A percentile compares a stretch with the other conserved stretches of the same genome.
These are phyloP conservation scores for Taphrina flavorubra DNA, from an alignment of 1,139 yeast species.

Conservation along the genomic window DNA sequence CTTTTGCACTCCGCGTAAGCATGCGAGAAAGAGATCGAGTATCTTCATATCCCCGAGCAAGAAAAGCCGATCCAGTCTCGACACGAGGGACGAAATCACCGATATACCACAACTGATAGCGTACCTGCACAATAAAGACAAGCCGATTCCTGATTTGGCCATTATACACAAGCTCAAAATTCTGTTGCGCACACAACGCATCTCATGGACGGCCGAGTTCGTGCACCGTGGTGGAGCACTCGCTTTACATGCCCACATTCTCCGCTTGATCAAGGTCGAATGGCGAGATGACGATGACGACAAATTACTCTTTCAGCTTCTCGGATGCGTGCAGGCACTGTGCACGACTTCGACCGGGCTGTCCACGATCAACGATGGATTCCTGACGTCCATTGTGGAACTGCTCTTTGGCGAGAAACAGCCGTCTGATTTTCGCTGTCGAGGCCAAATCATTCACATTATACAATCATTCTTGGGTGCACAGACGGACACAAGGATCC, in stretches of 20 bases:
- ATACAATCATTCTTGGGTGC: conserved; percentile 18
- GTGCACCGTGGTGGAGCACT: conserved; percentile 39
- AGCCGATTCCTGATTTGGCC: not conserved
- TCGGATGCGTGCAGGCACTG: conserved; percentile 42
- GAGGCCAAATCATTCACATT: conserved; percentile 40
- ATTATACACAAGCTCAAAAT: conserved; percentile 36
- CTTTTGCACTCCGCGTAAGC: conserved; percentile 19
- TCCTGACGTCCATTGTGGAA: conserved; percentile 20
- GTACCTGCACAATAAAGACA: not conserved
- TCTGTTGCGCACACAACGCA: conserved; percentile 41
- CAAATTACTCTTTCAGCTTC: conserved; percentile 37
- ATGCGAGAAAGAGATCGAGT: conserved; percentile 20
- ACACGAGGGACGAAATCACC: not conserved
- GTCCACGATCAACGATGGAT: conserved; percentile 5
- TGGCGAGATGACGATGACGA: conserved; percentile 46
- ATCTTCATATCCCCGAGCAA: conserved; percentile 23
- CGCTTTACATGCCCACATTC: conserved; percentile 3
- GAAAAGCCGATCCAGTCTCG: not conserved
- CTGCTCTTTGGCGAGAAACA: conserved; percentile 44
- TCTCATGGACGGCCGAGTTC: conserved; percentile 42
- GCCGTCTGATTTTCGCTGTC: conserved; percentile 42
- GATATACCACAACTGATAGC: conserved; percentile 4
- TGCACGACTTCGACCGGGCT: conserved; percentile 24
- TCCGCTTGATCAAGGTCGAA: conserved; percentile 26
- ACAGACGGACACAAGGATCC: conserved; percentile 8